Percentiles rank a stretch among this genome's conserved stretches.
These are phyloP conservation scores for Saksenaea oblongispora DNA, from an alignment of 371 early-diverging fungal species.

Conservation along the genomic window DNA sequence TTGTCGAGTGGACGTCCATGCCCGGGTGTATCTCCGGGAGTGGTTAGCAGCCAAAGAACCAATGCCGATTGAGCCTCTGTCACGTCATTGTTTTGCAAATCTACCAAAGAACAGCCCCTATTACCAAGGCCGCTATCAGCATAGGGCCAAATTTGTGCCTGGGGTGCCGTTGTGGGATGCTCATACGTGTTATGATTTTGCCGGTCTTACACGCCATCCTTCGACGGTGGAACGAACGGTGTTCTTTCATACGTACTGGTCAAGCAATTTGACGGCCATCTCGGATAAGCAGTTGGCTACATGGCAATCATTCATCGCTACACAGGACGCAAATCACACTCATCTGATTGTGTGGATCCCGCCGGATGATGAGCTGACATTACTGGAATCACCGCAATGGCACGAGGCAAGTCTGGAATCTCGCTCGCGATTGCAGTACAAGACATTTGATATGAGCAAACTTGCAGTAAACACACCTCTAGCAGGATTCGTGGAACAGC, in stretches of 20 bases:
- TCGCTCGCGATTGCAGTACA: slow-evolving; percentile 3
- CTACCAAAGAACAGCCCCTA: slow-evolving; percentile 4
- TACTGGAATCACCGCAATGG: slow-evolving; percentile 27
- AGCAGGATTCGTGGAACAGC: slow-evolving; percentile 1
- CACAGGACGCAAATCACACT: slow-evolving; percentile 36
- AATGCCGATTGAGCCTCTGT: slow-evolving; percentile 31
- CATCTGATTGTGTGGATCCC: slow-evolving; percentile 45
- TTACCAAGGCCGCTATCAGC: slow-evolving; percentile 22
- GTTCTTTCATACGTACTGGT: slow-evolving; percentile 36
- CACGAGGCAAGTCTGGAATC: slow-evolving; percentile 4
- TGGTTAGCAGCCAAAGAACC: slow-evolving; percentile 37
- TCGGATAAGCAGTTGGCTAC: slow-evolving; percentile 41
- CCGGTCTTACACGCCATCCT: slow-evolving; percentile 17
- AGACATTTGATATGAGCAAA: background rate
- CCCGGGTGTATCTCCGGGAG: slow-evolving; percentile 45
- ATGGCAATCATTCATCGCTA: slow-evolving; percentile 44
- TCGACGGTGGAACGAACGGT: slow-evolving; percentile 7
- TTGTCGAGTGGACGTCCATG: slow-evolving; percentile 44
- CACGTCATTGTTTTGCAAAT: slow-evolving; percentile 1
- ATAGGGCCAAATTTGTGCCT: slow-evolving; percentile 38
- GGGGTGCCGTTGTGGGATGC: slow-evolving; percentile 48
- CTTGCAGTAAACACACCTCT: slow-evolving; percentile 22
- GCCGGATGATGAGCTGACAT: slow-evolving; percentile 21
- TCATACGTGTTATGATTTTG: slow-evolving; percentile 53
- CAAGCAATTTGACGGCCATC: slow-evolving; percentile 9